Percentiles rank a stretch among this genome's conserved stretches.
phyloP scores from a whole-genome alignment of 164 flowering plant species.

The Annona squamosa region DNA sequence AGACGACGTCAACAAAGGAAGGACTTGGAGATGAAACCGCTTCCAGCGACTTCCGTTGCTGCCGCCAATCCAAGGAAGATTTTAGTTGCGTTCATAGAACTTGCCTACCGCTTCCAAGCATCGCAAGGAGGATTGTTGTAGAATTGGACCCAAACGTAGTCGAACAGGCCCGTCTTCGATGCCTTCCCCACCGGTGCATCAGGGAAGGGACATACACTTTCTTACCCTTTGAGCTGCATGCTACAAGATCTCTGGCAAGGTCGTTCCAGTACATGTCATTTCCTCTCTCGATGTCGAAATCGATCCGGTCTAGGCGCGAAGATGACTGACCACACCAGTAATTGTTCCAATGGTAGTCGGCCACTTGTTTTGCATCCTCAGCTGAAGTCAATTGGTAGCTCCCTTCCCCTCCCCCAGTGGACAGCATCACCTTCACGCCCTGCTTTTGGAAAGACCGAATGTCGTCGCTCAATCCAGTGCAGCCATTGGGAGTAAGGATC shows the following conservation, averaged over 20 bases:
- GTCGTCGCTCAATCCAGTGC: constrained; percentile 8
- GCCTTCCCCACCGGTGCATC: constrained; percentile 9
- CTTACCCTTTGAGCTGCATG: constrained; percentile 7
- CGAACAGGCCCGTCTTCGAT: constrained; percentile 8
- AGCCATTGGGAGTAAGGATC: constrained; percentile 10
- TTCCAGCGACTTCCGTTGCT: constrained; percentile 5
- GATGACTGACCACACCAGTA: constrained; percentile 5
- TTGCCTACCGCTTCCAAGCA: constrained; percentile 8
- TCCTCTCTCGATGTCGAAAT: constrained; percentile 13
- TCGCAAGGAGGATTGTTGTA: constrained; percentile 11
- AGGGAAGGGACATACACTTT: constrained; percentile 12
- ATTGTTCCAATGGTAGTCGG: constrained; percentile 11
- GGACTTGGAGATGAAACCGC: constrained; percentile 12
- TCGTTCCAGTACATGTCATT: constrained; percentile 8
- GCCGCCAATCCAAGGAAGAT: constrained; percentile 9
- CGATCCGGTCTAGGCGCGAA: constrained; percentile 10
- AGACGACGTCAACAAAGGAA: constrained; percentile 3
- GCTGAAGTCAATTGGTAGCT: constrained; percentile 4
- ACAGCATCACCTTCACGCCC: constrained; percentile 8
- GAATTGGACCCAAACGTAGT: constrained; percentile 14
- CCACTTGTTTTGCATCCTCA: constrained; percentile 8
- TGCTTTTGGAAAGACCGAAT: constrained; percentile 6
- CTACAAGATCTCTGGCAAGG: constrained; percentile 5
- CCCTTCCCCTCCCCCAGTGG: constrained; percentile 7
- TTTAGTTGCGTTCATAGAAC: not conserved